Percentiles rank a stretch among this genome's conserved stretches.
Conservation (phyloP, 768 basidiomycete genomes). For the Floccularia luteovirens region DNA sequence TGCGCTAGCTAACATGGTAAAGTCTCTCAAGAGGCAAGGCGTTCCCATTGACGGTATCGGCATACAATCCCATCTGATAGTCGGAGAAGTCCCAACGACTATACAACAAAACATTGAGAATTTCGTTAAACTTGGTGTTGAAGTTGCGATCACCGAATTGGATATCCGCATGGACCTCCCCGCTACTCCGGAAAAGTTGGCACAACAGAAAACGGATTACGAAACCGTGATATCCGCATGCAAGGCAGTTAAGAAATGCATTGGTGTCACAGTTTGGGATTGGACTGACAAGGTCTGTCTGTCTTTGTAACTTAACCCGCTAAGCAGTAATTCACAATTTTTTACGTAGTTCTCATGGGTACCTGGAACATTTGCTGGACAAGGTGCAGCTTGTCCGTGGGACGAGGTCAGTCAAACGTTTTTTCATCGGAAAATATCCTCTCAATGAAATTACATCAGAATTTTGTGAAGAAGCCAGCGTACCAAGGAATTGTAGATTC, state of each 20-base stretch:
- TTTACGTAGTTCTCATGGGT: conserved; percentile 29
- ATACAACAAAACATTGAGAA: conserved; percentile 39
- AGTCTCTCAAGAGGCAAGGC: conserved; percentile 33
- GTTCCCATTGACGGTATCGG: conserved; percentile 57
- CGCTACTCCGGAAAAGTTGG: conserved; percentile 34
- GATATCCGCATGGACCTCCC: conserved; percentile 57
- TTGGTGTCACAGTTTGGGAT: conserved; percentile 41
- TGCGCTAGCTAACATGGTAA: conserved; percentile 37
- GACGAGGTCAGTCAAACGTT: conserved; percentile 18
- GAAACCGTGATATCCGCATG: conserved; percentile 47
- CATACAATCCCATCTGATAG: conserved; percentile 51
- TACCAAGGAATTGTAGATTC: conserved; percentile 36
- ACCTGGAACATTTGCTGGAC: conserved; percentile 26
- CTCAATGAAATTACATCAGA: conserved; percentile 13
- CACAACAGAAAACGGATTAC: conserved; percentile 53
- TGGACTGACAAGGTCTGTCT: conserved; percentile 27
- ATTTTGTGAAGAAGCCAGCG: conserved; percentile 34
- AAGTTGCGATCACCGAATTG: conserved; percentile 63
- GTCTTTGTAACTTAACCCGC: too few relatives aligned
- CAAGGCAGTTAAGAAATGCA: conserved; percentile 29
- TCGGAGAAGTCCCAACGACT: conserved; percentile 43
- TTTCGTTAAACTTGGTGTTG: conserved; percentile 53
- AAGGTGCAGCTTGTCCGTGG: conserved; percentile 31
- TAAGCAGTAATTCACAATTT: background rate
- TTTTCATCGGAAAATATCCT: background rate